phyloP scores from a whole-genome alignment of 2,329 filamentous ascomycete species.

The Pochonia chlamydosporia region DNA sequence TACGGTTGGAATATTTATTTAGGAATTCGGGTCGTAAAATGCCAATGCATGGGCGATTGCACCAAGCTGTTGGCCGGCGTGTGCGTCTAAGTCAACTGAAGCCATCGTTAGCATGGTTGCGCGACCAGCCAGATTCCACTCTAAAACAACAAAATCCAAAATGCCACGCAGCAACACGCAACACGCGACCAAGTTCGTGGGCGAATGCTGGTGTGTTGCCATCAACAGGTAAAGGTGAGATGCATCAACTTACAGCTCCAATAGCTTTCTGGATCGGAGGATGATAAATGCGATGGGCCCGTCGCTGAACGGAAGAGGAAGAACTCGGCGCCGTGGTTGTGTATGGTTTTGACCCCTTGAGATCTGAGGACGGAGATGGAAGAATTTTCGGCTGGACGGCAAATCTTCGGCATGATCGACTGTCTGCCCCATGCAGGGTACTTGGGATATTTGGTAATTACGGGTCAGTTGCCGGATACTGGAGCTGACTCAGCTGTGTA shows the following conservation, averaged over 20 bases:
- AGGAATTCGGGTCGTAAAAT: neutral
- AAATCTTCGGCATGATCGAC: slow-evolving; percentile 6
- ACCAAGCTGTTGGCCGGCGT: slow-evolving; percentile 7
- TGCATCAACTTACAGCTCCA: slow-evolving; percentile 27
- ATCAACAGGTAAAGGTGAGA: slow-evolving; percentile 1
- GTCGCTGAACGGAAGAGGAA: slow-evolving; percentile 40
- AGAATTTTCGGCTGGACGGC: slow-evolving; percentile 26
- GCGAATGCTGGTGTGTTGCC: slow-evolving; percentile 8
- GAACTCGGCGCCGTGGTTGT: slow-evolving; percentile 34
- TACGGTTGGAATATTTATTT: neutral
- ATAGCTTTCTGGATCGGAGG: slow-evolving; percentile 25
- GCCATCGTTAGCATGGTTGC: slow-evolving; percentile 15
- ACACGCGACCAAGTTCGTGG: slow-evolving; percentile 4
- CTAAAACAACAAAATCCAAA: slow-evolving; percentile 2
- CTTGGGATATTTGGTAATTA: too few species aligned
- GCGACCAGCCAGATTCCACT: slow-evolving; percentile 5
- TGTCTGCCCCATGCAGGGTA: too few species aligned
- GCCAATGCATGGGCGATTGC: neutral
- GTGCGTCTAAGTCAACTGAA: slow-evolving; percentile 10
- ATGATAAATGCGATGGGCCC: slow-evolving; percentile 38
- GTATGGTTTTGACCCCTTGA: slow-evolving; percentile 25
- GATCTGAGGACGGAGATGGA: slow-evolving; percentile 26
- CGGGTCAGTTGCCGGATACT: too few species aligned
- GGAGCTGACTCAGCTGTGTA: too few species aligned
- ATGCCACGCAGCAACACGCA: slow-evolving; percentile 5